Evolutionary conservation across 1,139 yeast species (phyloP).

Genomic region (Lodderomyces margitis): DNA sequence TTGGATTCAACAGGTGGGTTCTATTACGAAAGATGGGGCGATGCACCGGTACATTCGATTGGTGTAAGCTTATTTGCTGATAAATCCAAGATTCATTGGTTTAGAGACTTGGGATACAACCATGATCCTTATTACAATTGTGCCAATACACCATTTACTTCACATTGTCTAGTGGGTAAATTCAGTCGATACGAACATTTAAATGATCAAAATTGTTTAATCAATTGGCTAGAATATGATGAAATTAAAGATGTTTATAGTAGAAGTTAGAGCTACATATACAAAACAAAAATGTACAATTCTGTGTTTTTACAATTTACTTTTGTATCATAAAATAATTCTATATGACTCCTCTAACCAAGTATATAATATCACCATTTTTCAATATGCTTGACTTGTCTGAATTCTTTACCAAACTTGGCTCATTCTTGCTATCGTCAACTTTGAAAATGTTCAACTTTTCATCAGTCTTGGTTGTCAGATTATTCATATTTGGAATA

Average conservation of each 20-base stretch:
- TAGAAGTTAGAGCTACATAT: neutral
- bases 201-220: constrained; percentile 67
- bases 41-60: constrained; percentile 82
- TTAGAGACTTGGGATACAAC: constrained; percentile 78
- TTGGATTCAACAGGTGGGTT: constrained; percentile 74
- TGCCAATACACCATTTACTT: constrained; percentile 46
- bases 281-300: neutral
- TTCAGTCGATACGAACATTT: constrained; percentile 40
- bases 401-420: constrained; percentile 18
- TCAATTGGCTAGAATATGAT: constrained; percentile 62
- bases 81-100: constrained; percentile 73
- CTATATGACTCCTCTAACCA: constrained; percentile 51
- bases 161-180: constrained; percentile 27
- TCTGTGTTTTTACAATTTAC: neutral
- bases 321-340: no score
- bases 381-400: constrained; percentile 25
- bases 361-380: constrained; percentile 52
- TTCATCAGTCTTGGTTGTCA: constrained; percentile 40
- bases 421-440: constrained; percentile 23
- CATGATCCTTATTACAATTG: constrained; percentile 77
- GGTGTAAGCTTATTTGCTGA: constrained; percentile 77
- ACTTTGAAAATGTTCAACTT: constrained; percentile 46
- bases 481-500: constrained; percentile 58
- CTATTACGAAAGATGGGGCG: constrained; percentile 90
- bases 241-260: constrained; percentile 12